These are phyloP conservation scores for Fragaria ananassa DNA, from an alignment of 306 rosid genomes.

Conservation along the genomic window DNA sequence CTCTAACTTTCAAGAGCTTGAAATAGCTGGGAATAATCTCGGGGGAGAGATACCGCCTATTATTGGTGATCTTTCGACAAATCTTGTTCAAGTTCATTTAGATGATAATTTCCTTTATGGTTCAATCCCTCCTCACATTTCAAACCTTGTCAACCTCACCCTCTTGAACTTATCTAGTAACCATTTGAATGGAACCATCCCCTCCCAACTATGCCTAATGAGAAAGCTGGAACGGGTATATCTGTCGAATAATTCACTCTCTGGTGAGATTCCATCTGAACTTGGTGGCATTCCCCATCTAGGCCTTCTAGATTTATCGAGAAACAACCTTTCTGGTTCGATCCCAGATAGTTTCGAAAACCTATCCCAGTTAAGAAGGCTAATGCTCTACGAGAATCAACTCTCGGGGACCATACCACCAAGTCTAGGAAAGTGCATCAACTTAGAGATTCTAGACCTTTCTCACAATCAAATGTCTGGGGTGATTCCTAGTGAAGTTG, in stretches of 20 bases:
- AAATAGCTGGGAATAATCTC: conserved; percentile 73
- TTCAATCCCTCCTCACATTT: conserved; percentile 66
- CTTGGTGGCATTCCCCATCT: conserved; percentile 63
- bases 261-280: conserved; percentile 74
- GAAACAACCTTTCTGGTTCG: conserved; percentile 75
- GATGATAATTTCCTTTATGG: conserved; percentile 66
- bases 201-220: conserved; percentile 51
- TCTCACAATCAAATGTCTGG: conserved; percentile 71
- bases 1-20: conserved; percentile 69
- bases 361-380: conserved; percentile 76
- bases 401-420: conserved; percentile 80
- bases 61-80: conserved; percentile 70
- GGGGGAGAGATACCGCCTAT: conserved; percentile 70
- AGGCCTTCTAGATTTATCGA: conserved; percentile 80
- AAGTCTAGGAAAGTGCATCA: conserved; percentile 72
- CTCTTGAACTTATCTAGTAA: conserved; percentile 78
- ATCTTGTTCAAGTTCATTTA: conserved; percentile 59
- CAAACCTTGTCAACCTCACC: conserved; percentile 68
- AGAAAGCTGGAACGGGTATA: conserved; percentile 66
- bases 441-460: conserved; percentile 81
- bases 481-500: conserved; percentile 70
- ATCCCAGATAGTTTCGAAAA: conserved; percentile 82
- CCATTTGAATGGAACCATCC: conserved; percentile 73
- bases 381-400: conserved; percentile 61
- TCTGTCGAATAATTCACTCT: conserved; percentile 73